A percentile compares a stretch with the other conserved stretches of the same genome.
Conservation (phyloP, 495 filamentous ascomycete genomes). For the Annulohypoxylon bovei region DNA sequence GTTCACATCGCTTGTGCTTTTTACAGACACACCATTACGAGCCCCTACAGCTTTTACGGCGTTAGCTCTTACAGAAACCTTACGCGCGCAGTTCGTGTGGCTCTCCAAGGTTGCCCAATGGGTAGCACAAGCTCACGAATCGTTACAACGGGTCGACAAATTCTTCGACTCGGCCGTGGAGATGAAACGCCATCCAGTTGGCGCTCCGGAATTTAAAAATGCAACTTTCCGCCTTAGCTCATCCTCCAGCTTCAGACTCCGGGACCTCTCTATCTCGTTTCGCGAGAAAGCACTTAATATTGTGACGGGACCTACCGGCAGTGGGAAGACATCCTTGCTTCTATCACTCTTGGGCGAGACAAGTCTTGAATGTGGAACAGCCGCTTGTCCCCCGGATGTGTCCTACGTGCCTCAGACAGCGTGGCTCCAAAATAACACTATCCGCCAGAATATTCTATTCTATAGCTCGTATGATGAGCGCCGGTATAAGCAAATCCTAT, state of each 20-base stretch:
- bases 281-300: conserved; percentile 75
- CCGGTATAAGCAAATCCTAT: conserved; percentile 77
- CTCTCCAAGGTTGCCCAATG: conserved; percentile 89
- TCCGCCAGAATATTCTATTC: conserved; percentile 86
- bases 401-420: conserved; percentile 92
- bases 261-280: conserved; percentile 73
- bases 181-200: conserved; percentile 78
- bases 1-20: conserved; percentile 80
- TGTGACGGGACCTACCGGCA: conserved; percentile 80
- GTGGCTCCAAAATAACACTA: conserved; percentile 84
- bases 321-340: conserved; percentile 83
- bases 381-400: conserved; percentile 73
- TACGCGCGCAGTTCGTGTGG: conserved; percentile 83
- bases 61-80: conserved; percentile 80
- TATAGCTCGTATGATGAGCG: conserved; percentile 73
- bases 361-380: conserved; percentile 71
- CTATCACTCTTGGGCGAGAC: conserved; percentile 89
- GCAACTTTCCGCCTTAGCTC: conserved; percentile 53
- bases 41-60: conserved; percentile 87
- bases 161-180: conserved; percentile 85
- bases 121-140: conserved; percentile 86
- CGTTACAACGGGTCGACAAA: conserved; percentile 84
- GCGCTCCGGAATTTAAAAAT: conserved; percentile 59
- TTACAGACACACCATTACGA: conserved; percentile 78
- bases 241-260: conserved; percentile 70